A percentile compares a stretch with the other conserved stretches of the same genome.
Conservation (phyloP, 306 rosid species). For the Quercus agrifolia region DNA sequence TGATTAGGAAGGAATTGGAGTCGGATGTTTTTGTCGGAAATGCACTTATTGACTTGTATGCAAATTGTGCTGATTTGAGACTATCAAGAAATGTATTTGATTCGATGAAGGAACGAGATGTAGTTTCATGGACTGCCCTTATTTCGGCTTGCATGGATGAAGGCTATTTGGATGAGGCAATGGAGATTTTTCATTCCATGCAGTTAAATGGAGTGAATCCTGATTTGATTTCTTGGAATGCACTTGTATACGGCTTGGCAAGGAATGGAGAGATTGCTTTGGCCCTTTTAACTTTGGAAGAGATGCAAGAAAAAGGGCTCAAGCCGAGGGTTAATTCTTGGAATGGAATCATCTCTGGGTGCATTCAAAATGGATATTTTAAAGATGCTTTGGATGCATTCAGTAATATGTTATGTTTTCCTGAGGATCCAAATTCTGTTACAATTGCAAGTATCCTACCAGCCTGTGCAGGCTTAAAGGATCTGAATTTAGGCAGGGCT, state of each 20-base stretch:
- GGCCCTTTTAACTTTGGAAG: constrained; percentile 35
- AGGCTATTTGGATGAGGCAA: constrained; percentile 38
- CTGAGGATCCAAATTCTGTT: constrained; percentile 31
- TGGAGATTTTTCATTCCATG: constrained; percentile 34
- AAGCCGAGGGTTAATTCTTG: constrained; percentile 39
- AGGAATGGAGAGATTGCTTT: constrained; percentile 36
- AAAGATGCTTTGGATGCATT: constrained; percentile 40
- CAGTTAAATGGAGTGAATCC: constrained; percentile 30
- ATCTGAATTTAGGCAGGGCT: constrained; percentile 36
- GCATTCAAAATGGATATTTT: constrained; percentile 37
- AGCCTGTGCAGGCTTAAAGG: constrained; percentile 42
- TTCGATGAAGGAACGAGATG: constrained; percentile 39
- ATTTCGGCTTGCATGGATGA: constrained; percentile 39
- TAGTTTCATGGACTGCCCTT: constrained; percentile 47
- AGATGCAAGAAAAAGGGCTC: constrained; percentile 38
- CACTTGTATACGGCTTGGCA: constrained; percentile 44
- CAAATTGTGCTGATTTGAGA: constrained; percentile 42
- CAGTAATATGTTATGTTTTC: constrained; percentile 28
- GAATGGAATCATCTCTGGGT: constrained; percentile 52
- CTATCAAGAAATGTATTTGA: constrained; percentile 32
- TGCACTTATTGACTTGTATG: constrained; percentile 37
- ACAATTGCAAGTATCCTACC: constrained; percentile 42
- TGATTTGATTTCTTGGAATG: constrained; percentile 52
- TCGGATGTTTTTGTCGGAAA: constrained; percentile 41
- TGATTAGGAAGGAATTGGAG: constrained; percentile 20